Base-by-base conservation (phyloP, 768 basidiomycete genomes). In the Hirschioporus abietinus region DNA sequence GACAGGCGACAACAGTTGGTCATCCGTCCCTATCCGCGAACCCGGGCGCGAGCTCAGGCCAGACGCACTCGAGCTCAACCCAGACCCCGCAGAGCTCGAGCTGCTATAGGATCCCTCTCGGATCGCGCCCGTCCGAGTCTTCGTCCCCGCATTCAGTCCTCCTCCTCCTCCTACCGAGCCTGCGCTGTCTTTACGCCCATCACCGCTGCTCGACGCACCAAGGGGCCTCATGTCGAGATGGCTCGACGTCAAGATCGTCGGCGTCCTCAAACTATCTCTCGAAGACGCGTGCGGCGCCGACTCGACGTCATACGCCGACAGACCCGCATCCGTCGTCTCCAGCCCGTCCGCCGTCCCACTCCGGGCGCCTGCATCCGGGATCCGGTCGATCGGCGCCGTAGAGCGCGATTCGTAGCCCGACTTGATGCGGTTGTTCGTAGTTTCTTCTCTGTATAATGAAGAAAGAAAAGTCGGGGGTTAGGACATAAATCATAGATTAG, bases 341-440 rank as follows among this genome's bases (percentile, higher is more conserved):
- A 80, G 70, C 26, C 90, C 90, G 71, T 89, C 82, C 18, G 91
- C 83, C 26, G 81, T 83, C 59, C 90, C 91, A 23, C 80, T 74
- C 42, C 88, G 82, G 30, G 89, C 82, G 1, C 92, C 91, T 1
- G 91, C 92, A 20, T 81, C 76, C 1, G 91, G 91, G 7, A 94
- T 88, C 71, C 75, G 76, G 76, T 92, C 90, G 68, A 93, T 93
- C 57, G 91, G 90, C 9, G 88, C 87, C 63, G 72, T 72, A 3
- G 70, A 69, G 26, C 90, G 84, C 66, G 84, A 83, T 57, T 67
- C 77, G 70, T 90, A 85, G 24, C 90, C 91, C 7, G 91, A 92
- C 74, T 92, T 92, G 74, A 95, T 78, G 58, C 92, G 87, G 76
- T 95, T 93, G 73, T 93, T 95, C 17, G 90, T 88, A 1, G 88